Evolutionary conservation across 2,329 filamentous ascomycete species (phyloP).

Genomic region (Fusarium sp.): DNA sequence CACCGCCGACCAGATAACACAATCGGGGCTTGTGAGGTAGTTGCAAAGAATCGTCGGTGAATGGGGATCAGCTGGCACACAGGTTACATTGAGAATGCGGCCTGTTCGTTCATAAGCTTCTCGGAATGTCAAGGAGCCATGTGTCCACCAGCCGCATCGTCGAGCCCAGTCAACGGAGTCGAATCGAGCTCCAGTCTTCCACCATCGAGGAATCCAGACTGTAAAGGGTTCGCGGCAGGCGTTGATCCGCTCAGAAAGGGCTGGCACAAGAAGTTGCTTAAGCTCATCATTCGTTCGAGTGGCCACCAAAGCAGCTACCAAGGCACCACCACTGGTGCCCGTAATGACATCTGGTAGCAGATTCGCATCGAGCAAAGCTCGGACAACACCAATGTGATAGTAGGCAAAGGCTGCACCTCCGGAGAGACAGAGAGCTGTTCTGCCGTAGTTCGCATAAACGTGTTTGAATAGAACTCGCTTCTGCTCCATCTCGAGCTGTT

Average conservation of each 20-base stretch:
- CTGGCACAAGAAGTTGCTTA: constrained; percentile 83
- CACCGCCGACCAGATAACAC: constrained; percentile 97
- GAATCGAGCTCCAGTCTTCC: constrained; percentile 90
- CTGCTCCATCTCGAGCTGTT: constrained; percentile 73
- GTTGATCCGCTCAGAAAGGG: constrained; percentile 83
- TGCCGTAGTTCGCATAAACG: constrained; percentile 87
- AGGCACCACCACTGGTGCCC: constrained; percentile 91
- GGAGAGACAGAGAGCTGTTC: constrained; percentile 91
- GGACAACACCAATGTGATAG: constrained; percentile 94
- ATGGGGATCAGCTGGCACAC: constrained; percentile 94
- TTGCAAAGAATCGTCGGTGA: constrained; percentile 92
- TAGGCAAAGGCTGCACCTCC: constrained; percentile 96
- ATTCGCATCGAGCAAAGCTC: constrained; percentile 85
- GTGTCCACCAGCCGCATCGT: constrained; percentile 87
- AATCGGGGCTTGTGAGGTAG: constrained; percentile 94
- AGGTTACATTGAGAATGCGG: constrained; percentile 93
- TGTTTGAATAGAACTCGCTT: constrained; percentile 89
- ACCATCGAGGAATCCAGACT: constrained; percentile 86
- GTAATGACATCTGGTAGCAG: constrained; percentile 94
- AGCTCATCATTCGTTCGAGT: constrained; percentile 94
- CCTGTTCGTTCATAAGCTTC: constrained; percentile 96
- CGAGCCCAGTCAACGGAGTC: constrained; percentile 92
- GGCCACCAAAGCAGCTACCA: constrained; percentile 86
- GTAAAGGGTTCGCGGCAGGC: constrained; percentile 82
- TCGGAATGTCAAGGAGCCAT: constrained; percentile 90